Base-by-base conservation (phyloP, 2,329 filamentous ascomycete genomes). In the Epicoccum nigrum region DNA sequence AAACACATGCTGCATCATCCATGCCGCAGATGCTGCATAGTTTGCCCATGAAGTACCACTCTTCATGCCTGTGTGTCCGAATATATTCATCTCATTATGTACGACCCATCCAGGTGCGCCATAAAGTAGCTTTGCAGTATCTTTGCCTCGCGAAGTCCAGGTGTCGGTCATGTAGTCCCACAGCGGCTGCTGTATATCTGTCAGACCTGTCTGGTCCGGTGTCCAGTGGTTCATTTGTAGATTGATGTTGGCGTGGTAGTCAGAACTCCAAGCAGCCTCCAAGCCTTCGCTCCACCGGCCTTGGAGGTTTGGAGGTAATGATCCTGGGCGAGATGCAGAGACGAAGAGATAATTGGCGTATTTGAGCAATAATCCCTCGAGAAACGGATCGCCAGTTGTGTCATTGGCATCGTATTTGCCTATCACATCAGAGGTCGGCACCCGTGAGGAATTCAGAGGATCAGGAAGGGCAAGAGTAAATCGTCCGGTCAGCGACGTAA, bases 191-290 rank as follows among this genome's bases (percentile, higher is more conserved):
- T 81, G 75, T 1, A 81, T 72, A 1, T 68, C 69, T 0, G 74
- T 75, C 0, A 84, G 67, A 0, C 81, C 81, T 0, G 80, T 82
- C 44, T 81, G 76, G 27, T 83, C 81, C 2, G 78, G 76, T 1
- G 70, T 61, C 83, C 83, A 86, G 58, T 85, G 78, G 51, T 85
- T 85, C 83, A 85, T 85, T 56, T 86, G 81, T 0, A 85, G 49
- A 49, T 85, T 85, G 59, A 86, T 84, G 54, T 85, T 82, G 31
- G 77, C 73, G 44, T 84, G 82, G 48, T 84, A 85, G 57, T 85
- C 82, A 2, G 73, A 77, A 11, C 77, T 75, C 83, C 83, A 83
- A 0, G 77, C 75, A 4, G 76, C 71, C 0, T 58, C 57, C 2
- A 80, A 62, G 0, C 73, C 65, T 35, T 81, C 76, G 4, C 76